Percentiles rank a stretch among this genome's conserved stretches.
These are phyloP conservation scores for Fusarium illudens DNA, from an alignment of 2,329 filamentous ascomycete genomes.

Conservation along the genomic window DNA sequence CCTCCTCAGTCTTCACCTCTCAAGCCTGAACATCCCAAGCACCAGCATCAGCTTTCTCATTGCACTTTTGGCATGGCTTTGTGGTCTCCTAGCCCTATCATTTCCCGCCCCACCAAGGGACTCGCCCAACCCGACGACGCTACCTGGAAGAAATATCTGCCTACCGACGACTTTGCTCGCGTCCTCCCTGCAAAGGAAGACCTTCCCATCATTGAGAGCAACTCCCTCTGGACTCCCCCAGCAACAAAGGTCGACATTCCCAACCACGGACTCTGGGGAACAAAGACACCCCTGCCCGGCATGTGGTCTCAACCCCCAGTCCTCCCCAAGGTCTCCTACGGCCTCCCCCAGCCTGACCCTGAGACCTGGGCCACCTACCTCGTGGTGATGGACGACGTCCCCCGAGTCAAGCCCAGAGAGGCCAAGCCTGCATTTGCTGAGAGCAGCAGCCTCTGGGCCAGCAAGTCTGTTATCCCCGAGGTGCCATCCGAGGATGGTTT, in stretches of 20 bases:
- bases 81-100: slow-evolving; percentile 35
- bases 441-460: slow-evolving; percentile 38
- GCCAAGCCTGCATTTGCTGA: slow-evolving; percentile 30
- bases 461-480: slow-evolving; percentile 23
- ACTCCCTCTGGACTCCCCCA: slow-evolving; percentile 47
- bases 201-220: slow-evolving; percentile 47
- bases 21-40: slow-evolving; percentile 3
- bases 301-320: slow-evolving; percentile 37
- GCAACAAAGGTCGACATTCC: slow-evolving; percentile 27
- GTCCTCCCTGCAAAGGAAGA: slow-evolving; percentile 42
- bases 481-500: slow-evolving; percentile 26
- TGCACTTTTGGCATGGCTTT: slow-evolving; percentile 37
- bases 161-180: slow-evolving; percentile 40
- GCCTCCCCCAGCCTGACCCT: slow-evolving; percentile 46
- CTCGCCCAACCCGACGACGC: slow-evolving; percentile 50
- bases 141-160: slow-evolving; percentile 49
- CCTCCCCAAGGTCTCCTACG: slow-evolving; percentile 29
- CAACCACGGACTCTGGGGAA: slow-evolving; percentile 38
- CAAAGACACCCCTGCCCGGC: slow-evolving; percentile 27
- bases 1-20: slow-evolving; percentile 10
- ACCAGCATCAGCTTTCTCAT: not conserved
- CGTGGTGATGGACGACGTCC: slow-evolving; percentile 29
- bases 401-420: slow-evolving; percentile 39
- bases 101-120: slow-evolving; percentile 38
- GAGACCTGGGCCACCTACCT: slow-evolving; percentile 40